Evolutionary conservation across 805 yeast genomes (phyloP), one percentile per base, ranked within the genome.

Genomic region (Osmozyma mogii): DNA sequence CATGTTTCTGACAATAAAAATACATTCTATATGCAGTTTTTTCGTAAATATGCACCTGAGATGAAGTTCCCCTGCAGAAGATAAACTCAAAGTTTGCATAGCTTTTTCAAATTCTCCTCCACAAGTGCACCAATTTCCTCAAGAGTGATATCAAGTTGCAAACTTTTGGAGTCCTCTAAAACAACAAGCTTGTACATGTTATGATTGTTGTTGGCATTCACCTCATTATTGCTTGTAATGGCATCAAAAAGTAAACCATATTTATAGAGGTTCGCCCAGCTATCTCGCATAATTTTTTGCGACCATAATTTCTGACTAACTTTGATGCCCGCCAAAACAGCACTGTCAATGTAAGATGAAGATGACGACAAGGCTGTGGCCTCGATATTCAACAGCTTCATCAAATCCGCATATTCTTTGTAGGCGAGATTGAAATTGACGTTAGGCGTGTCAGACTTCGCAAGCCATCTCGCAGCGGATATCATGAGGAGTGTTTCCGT

Each of bases 361-460:
- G 56, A 47, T 4, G 57, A 37, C 16, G 42, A 37, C 9, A 42
- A 31, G 1, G 54, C 41, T 5, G 53, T 41, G 4, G 56, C 36
- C 18, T 62, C 58, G 4, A 56, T 47, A 32, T 71, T 68, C 33
- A 64, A 52, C 0, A 47, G 37, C 31, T 69, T 67, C 25, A 75
- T 61, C 63, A 77, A 67, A 2, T 56, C 60, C n/a, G 49, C 46
- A 52, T 84, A 89, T 50, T 89, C 97, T 18, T 75, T 77, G 50
- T 77, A 80, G 0, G 78, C 81, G 34, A 85, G 56, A 41, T 82
- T 83, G 54, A 87, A 78, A 50, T 84, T 88, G 12, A 84, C 68
- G n/a, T 65, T 63, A 9, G 64, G 74, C 15, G 72, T 53, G 13
- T 70, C 76, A 17, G 65, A 65, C 42, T 77, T 81, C 28, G 72